Conservation (phyloP, 805 yeast genomes). For the Candida qinlingensis region DNA sequence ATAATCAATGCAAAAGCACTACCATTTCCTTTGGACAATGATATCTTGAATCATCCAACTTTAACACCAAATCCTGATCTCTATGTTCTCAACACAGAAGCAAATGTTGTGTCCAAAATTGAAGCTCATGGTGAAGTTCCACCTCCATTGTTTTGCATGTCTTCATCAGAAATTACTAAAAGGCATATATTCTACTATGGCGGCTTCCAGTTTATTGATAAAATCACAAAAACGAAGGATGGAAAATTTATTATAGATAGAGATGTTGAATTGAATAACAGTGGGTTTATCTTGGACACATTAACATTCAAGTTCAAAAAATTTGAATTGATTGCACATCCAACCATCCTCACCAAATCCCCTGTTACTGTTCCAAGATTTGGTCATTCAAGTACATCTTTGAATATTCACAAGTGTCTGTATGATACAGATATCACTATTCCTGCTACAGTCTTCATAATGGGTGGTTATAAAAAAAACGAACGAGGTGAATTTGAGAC, state of each 20-base stretch:
- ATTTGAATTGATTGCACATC: constrained; percentile 33
- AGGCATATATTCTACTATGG: constrained; percentile 61
- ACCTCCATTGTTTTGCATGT: constrained; percentile 44
- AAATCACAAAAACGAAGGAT: constrained; percentile 21
- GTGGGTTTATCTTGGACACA: constrained; percentile 56
- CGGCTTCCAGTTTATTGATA: constrained; percentile 47
- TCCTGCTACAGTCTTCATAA: constrained; percentile 35
- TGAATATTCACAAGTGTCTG: constrained; percentile 13
- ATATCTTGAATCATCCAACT: constrained; percentile 37
- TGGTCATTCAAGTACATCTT: constrained; percentile 34
- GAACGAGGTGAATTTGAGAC: constrained; percentile 26
- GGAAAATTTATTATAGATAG: constrained; percentile 36
- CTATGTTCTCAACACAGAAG: constrained; percentile 33
- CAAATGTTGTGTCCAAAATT: constrained; percentile 34
- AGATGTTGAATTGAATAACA: constrained; percentile 42
- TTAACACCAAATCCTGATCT: constrained; percentile 34
- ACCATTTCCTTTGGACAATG: constrained; percentile 41
- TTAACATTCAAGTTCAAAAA: constrained; percentile 43
- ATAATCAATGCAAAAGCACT: constrained; percentile 33
- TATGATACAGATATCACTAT: constrained; percentile 4
- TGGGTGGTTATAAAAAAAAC: constrained; percentile 44
- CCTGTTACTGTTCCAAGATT: constrained; percentile 34
- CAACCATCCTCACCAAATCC: constrained; percentile 24
- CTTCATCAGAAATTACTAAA: constrained; percentile 45
- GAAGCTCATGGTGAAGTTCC: constrained; percentile 40